Percentiles rank a stretch among this genome's conserved stretches.
Conservation (phyloP, 2,329 filamentous ascomycete species). For the Zymoseptoria tritici region DNA sequence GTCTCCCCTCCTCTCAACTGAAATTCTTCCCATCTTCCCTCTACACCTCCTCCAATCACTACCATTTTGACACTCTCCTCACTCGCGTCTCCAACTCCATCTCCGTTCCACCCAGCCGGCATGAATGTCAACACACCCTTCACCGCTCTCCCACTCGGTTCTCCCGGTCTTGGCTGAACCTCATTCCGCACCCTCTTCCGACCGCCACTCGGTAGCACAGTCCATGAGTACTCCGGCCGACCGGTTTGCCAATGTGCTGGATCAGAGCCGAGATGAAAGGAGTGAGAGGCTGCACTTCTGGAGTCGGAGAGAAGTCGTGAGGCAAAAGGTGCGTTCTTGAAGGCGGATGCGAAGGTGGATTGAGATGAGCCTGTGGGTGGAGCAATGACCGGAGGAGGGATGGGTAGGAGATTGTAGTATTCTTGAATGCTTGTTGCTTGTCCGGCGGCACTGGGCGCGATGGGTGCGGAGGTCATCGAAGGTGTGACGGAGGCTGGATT, state of each 20-base stretch:
- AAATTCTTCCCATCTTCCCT: conserved; percentile 31
- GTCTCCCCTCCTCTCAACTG: conserved; percentile 19
- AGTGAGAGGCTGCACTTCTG: conserved; percentile 73
- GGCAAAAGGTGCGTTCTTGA: conserved; percentile 38
- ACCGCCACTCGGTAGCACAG: conserved; percentile 31
- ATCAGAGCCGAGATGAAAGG: conserved; percentile 80
- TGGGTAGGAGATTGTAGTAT: conserved; percentile 28
- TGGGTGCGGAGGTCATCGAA: conserved; percentile 12
- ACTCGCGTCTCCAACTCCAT: background rate
- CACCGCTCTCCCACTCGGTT: conserved; percentile 52
- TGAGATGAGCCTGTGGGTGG: conserved; percentile 10
- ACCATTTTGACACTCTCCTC: conserved; percentile 23
- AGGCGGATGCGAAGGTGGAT: conserved; percentile 21
- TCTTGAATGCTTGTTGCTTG: conserved; percentile 19
- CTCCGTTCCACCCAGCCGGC: conserved; percentile 9
- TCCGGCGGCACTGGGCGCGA: background rate
- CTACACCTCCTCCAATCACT: conserved; percentile 28
- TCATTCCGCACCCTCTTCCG: conserved; percentile 24
- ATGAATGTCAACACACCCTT: conserved; percentile 83
- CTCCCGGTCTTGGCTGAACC: conserved; percentile 44
- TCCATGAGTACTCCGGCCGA: conserved; percentile 21
- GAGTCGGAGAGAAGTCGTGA: conserved; percentile 82
- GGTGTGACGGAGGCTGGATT: background rate
- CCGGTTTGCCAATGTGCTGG: conserved; percentile 36
- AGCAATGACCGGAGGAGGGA: conserved; percentile 12